These are phyloP conservation scores for Linnemannia schmuckeri DNA, from an alignment of 192 early-diverging fungal genomes.

Conservation along the genomic window DNA sequence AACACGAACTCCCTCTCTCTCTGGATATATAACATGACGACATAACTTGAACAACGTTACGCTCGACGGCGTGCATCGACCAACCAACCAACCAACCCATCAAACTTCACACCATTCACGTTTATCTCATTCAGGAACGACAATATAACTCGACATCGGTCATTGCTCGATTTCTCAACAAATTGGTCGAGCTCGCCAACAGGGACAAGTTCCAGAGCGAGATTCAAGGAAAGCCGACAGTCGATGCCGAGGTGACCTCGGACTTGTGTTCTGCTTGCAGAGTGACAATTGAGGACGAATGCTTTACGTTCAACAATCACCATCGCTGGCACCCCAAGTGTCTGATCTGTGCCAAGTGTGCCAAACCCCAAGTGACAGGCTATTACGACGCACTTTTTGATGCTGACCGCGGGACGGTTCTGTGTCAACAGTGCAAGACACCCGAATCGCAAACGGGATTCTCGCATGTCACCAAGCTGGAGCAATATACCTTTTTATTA, in stretches of 20 bases:
- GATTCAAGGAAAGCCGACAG: slow-evolving; percentile 53
- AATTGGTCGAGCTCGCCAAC: slow-evolving; percentile 78
- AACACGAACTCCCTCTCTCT: neutral
- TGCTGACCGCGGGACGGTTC: slow-evolving; percentile 51
- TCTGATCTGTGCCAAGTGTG: slow-evolving; percentile 83
- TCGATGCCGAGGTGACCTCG: slow-evolving; percentile 74
- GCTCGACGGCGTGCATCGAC: neutral
- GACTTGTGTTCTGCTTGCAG: slow-evolving; percentile 88
- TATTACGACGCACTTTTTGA: slow-evolving; percentile 71
- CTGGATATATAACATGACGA: slow-evolving; percentile 1
- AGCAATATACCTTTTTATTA: slow-evolving; percentile 93
- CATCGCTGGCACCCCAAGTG: slow-evolving; percentile 89
- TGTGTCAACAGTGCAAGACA: slow-evolving; percentile 68
- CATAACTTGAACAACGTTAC: neutral
- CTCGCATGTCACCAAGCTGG: slow-evolving; percentile 84
- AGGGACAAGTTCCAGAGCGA: slow-evolving; percentile 53
- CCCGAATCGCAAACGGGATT: slow-evolving; percentile 65
- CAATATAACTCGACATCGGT: slow-evolving; percentile 64
- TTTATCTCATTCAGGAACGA: slow-evolving; percentile 67
- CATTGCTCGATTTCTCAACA: slow-evolving; percentile 80
- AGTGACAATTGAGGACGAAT: slow-evolving; percentile 88
- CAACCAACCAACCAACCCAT: neutral
- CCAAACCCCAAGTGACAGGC: slow-evolving; percentile 45
- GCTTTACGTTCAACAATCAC: slow-evolving; percentile 74
- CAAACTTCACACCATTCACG: neutral